Evolutionary conservation across 2,329 filamentous ascomycete genomes (phyloP).

Genomic region (Aureobasidium sp.): DNA sequence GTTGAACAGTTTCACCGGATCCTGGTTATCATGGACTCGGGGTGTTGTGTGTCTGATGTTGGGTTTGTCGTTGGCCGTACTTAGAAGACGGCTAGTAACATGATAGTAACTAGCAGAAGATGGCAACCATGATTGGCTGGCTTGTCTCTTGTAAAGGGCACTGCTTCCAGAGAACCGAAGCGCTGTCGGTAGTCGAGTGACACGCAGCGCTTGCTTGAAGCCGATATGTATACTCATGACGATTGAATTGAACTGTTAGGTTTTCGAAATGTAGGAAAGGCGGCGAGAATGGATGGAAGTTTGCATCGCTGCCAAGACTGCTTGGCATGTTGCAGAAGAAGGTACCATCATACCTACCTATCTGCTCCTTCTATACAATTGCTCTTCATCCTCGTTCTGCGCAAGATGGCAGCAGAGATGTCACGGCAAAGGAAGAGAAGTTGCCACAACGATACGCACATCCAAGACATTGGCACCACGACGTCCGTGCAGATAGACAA

Average conservation of each 20-base stretch:
- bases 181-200: neutral
- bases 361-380: no score
- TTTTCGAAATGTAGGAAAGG: neutral
- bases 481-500: neutral
- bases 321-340: neutral
- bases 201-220: neutral
- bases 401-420: no score
- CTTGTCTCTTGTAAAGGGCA: neutral
- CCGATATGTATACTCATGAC: neutral
- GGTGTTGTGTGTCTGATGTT: neutral
- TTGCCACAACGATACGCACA: no score
- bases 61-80: neutral
- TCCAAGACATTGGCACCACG: no score
- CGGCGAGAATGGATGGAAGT: neutral
- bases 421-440: neutral
- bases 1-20: neutral
- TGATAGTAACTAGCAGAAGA: neutral
- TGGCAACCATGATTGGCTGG: neutral
- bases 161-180: neutral
- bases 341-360: no score
- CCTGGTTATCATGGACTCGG: neutral
- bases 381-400: no score
- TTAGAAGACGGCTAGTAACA: neutral
- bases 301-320: neutral
- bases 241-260: neutral